Evolutionary conservation across 1,284 basidiomycete genomes (phyloP), one percentile per base, ranked within the genome.

Genomic region (Ustilago xerochloae): DNA sequence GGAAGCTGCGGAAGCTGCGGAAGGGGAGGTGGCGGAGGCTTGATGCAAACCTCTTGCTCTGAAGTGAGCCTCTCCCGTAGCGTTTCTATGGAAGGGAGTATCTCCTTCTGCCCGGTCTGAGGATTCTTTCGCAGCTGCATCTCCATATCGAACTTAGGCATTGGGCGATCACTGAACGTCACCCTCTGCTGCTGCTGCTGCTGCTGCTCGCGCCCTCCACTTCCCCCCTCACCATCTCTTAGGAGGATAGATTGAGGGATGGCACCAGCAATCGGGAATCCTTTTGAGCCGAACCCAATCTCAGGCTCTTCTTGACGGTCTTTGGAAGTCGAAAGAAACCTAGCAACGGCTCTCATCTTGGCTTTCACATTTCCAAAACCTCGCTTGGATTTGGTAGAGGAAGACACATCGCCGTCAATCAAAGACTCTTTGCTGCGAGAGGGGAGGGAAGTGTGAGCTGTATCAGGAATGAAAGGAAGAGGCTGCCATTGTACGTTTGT

Each of bases 311-410:
- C 48, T 5, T 22, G 24, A 9, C 32, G 22, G 16, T 36, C 50
- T 30, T 61, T 67, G 3, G 64, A 45, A 9, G 12, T 28, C 1
- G 52, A 60, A 32, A 65, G 24, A 20, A 68, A 54, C 9, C 50
- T 39, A 1, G 59, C 50, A 9, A 68, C 59, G 9, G 65, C 65
- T 36, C 35, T 58, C 28, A 68, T 68, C 45, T 62, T 68, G 7
- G 65, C 54, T 32, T 58, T 68, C 32, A 68, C 54, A 35, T 54
- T 54, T 24, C 54, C 22, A 1, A 62, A 26, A 0, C 54, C 50
- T 18, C 53, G 62, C 28, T 28, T 49, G 12, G 64, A 39, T 22
- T 47, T 57, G 29, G 32, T n/a, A 0, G 64, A 35, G 6, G 52
- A 56, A 4, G 29, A 20, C 6, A 28, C 38, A 15, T 61, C 59